These are phyloP conservation scores for Candida anutae DNA, from an alignment of 1,139 yeast species.

Conservation along the genomic window DNA sequence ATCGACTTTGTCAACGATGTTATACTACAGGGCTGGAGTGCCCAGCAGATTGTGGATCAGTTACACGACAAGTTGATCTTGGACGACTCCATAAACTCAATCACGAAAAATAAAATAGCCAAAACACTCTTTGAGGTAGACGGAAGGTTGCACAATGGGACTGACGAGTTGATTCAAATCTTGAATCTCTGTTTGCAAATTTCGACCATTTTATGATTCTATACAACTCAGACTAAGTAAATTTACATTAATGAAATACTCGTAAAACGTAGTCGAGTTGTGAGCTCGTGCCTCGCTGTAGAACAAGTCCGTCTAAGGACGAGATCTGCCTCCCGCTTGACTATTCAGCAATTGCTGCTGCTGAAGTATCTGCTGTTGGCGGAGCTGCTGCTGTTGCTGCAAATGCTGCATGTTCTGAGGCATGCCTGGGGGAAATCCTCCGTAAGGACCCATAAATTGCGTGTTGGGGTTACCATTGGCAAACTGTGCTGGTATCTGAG, in stretches of 20 bases:
- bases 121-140: constrained; percentile 68
- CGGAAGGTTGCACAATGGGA: constrained; percentile 68
- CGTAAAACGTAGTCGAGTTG: too few species aligned
- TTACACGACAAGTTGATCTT: constrained; percentile 66
- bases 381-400: constrained; percentile 4
- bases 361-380: constrained; percentile 4
- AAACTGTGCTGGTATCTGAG: constrained; percentile 17
- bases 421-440: constrained; percentile 22
- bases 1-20: constrained; percentile 45
- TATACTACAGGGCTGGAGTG: constrained; percentile 79
- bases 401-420: constrained; percentile 3
- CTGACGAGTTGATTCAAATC: constrained; percentile 84
- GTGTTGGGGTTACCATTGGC: constrained; percentile 12
- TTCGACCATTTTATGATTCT: too few species aligned
- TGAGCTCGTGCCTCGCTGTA: not conserved
- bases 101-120: constrained; percentile 59
- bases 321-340: too few species aligned
- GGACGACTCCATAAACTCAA: constrained; percentile 45
- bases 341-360: constrained; percentile 7
- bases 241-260: too few species aligned
- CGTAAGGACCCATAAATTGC: constrained; percentile 14
- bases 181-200: constrained; percentile 61
- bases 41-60: constrained; percentile 69
- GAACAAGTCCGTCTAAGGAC: not conserved
- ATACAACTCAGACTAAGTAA: not conserved